Base-by-base conservation (phyloP, 2,329 filamentous ascomycete species). In the Alternaria ethzedia region DNA sequence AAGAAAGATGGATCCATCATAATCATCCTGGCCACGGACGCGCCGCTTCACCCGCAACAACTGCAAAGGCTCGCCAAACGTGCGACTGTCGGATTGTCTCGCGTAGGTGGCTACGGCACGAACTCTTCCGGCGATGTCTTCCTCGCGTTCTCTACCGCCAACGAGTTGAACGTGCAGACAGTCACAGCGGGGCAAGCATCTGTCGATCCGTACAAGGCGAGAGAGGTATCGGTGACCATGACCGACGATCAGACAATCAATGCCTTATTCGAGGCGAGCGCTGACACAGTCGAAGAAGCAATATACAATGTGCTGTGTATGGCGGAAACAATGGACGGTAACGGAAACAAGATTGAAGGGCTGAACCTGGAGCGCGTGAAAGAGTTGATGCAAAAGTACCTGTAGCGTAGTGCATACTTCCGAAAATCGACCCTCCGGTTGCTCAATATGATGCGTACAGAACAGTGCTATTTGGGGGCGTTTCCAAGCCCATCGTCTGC, bases 41-140 rank as follows among this genome's bases (percentile, higher is more conserved):
- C 87, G 1, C 88, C 87, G 2, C 80, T 89, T n/a, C 82, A 86
- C 11, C 86, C 87, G 0, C 77, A 80, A 2, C 87, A 89, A 69
- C 84, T 89, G 3, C 83, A 85, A 61, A 82, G 88, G 2, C 78
- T 90, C 2, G 88, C 88, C 1, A 86, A 86, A 63, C 85, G 88
- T 36, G 88, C 88, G 1, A 88, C 88, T 0, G 84, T 90, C 2
- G 89, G 90, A 0, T 75, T 91, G 1, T 81, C 85, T 6, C 83
- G 85, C 60, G 88, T 89, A 0, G 89, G 89, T 3, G 87, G 88
- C 2, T 86, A 87, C 63, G 89, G 88, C 0, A 82, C 84, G 46
- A 90, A 90, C 66, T 83, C 83, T 11, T 90, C 87, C 0, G 89
- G 89, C 0, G 89, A 91, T 64, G 87, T 91, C 62, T 90, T 91